phyloP scores from a whole-genome alignment of 306 rosid species.

The Cyamopsis tetragonoloba region DNA sequence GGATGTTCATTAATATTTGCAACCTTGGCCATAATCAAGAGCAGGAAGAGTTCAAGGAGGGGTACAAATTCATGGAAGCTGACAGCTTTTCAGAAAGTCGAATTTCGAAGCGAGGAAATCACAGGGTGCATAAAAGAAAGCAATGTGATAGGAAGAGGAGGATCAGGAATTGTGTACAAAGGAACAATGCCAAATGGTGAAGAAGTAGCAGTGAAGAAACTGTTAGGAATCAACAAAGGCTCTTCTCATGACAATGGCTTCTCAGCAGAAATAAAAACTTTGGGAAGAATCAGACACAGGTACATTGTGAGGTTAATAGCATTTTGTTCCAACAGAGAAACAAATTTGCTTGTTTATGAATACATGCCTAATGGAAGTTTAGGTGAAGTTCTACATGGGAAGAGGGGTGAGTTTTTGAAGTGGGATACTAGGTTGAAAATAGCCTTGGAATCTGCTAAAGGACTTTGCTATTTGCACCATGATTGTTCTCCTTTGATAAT shows the following conservation, averaged over 20 bases:
- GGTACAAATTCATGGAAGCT: constrained; percentile 59
- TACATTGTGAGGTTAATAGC: constrained; percentile 75
- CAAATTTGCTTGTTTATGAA: constrained; percentile 77
- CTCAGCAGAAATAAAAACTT: constrained; percentile 66
- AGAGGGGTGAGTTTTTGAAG: constrained; percentile 58
- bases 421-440: constrained; percentile 76
- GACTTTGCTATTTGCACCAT: constrained; percentile 83
- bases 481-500: constrained; percentile 78
- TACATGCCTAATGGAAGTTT: constrained; percentile 84
- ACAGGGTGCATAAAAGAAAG: constrained; percentile 61
- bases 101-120: constrained; percentile 62
- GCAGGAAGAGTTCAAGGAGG: constrained; percentile 48
- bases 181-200: constrained; percentile 78
- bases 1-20: constrained; percentile 69
- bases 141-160: constrained; percentile 82
- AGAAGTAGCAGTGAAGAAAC: constrained; percentile 73
- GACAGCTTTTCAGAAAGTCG: constrained; percentile 71
- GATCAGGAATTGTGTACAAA: constrained; percentile 72
- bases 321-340: constrained; percentile 69
- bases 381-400: constrained; percentile 78
- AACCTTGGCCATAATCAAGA: constrained; percentile 52
- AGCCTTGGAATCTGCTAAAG: constrained; percentile 81
- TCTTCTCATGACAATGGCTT: constrained; percentile 80
- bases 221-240: constrained; percentile 61
- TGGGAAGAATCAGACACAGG: constrained; percentile 78